These are phyloP conservation scores for Fusarium sororula DNA, from an alignment of 2,329 filamentous ascomycete species.

Conservation along the genomic window DNA sequence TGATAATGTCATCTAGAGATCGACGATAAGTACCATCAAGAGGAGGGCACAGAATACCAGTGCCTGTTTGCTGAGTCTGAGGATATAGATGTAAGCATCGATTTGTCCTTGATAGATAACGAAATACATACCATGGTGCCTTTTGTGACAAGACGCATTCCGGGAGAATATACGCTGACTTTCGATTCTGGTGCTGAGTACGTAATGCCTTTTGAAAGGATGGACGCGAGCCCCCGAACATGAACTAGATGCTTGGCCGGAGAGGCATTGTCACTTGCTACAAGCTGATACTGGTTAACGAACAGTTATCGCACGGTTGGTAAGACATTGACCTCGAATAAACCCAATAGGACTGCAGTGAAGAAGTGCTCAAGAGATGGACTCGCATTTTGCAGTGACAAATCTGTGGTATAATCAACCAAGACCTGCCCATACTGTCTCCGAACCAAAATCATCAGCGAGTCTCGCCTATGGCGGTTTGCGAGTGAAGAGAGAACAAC, in stretches of 20 bases:
- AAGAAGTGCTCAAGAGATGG: constrained; percentile 3
- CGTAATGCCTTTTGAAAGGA: background rate
- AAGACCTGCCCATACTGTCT: constrained; percentile 5
- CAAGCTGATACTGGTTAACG: background rate
- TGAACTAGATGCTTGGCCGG: background rate
- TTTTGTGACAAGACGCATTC: constrained; percentile 1
- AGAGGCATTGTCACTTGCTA: background rate
- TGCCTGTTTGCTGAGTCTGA: background rate
- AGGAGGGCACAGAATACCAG: constrained; percentile 5
- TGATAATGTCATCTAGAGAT: constrained; percentile 8
- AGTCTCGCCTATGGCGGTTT: background rate
- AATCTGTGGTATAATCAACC: background rate
- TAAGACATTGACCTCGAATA: background rate
- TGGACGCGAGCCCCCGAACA: background rate
- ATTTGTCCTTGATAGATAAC: accelerated
- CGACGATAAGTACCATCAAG: background rate
- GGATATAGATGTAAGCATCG: background rate
- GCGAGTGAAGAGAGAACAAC: constrained; percentile 1
- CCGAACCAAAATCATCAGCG: background rate
- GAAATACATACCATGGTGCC: background rate
- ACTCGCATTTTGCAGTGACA: background rate
- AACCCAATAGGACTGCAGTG: background rate
- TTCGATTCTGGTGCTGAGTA: background rate
- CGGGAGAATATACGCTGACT: background rate
- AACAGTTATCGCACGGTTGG: accelerated